These are phyloP conservation scores for Pseudogymnoascus sp. DNA, from an alignment of 2,329 filamentous ascomycete genomes.

Conservation along the genomic window DNA sequence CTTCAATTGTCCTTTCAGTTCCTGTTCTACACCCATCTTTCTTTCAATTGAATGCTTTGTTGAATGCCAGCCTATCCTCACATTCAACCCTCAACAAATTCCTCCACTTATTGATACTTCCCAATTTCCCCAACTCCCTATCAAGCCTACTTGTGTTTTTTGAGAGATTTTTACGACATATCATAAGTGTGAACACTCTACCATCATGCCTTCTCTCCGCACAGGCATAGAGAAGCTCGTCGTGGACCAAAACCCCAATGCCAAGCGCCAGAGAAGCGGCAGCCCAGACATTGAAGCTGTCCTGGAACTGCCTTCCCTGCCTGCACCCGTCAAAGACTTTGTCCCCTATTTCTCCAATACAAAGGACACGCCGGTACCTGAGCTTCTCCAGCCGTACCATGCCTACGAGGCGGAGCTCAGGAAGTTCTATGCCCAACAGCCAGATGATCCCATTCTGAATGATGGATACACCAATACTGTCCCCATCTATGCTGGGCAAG, in stretches of 20 bases:
- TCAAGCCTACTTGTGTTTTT: background rate
- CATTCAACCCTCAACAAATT: background rate
- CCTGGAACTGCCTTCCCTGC: conserved; percentile 16
- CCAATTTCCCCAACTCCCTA: background rate
- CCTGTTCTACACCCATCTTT: background rate
- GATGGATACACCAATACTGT: conserved; percentile 55
- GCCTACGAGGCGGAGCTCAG: conserved; percentile 59
- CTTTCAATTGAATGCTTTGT: background rate
- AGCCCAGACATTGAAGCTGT: background rate
- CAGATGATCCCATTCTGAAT: conserved; percentile 46
- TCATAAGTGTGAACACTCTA: background rate
- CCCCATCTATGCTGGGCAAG: conserved; percentile 53
- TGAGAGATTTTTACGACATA: background rate
- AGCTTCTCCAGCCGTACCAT: conserved; percentile 59
- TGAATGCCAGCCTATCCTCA: background rate
- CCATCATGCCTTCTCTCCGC: background rate
- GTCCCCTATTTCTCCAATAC: conserved; percentile 46
- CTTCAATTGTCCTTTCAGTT: background rate
- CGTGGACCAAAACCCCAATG: background rate
- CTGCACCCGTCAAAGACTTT: conserved; percentile 23
- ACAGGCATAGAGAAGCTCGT: background rate
- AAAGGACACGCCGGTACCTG: conserved; percentile 42
- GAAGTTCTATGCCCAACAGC: conserved; percentile 60
- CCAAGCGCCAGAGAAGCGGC: background rate
- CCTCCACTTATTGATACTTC: background rate